Base-by-base conservation (phyloP, 225 moss, liverwort and hornwort genomes). In the Antitrichia curtipendula region DNA sequence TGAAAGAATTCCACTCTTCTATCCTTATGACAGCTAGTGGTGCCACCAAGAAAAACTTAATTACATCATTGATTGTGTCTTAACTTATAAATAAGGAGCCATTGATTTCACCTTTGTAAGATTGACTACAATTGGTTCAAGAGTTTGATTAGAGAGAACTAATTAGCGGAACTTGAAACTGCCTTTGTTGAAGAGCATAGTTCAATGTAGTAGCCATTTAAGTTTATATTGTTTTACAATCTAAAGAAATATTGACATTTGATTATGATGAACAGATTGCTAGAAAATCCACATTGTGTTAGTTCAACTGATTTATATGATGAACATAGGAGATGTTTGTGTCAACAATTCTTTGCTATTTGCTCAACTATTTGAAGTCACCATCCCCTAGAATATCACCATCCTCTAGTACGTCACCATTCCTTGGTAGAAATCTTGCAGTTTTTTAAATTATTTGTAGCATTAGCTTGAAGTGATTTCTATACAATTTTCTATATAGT, bases 1-100 rank as follows among this genome's bases (percentile, higher is more conserved):
- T 14, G 8, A 0, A 3, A 0, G 3, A 23, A 56, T 0, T 0
- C 27, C 3, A 38, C 5, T 54, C 5, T 57, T 18, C 3, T 17
- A 2, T 25, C 3, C 0, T 25, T 78, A 25, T 38, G 3, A 11
- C 1, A 27, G 5, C 8, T 40, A 11, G 8, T 40, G 8, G 18
- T 57, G 28, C 27, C 5, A 16, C 28, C 4, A 12, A 17, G 5
- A 38, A 17, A 11, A 27, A 29, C 18, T 28, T 28, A 12, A 18
- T 78, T 40, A 13, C 19, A 40, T 78, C 58, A 40, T 40, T 28
- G 12, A 25, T 18, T 28, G 27, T 12, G 1, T 28, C 28, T 2
- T 2, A 57, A n/a, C 8, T 56, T 78, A 29, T 78, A n/a, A n/a
- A n/a, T 8, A 32, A 61, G 7, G 4, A 43, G 8, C 14, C 31